Evolutionary conservation across 1,284 basidiomycete genomes (phyloP), one percentile per base, ranked within the genome.

Genomic region (Laetiporus sulphureus): DNA sequence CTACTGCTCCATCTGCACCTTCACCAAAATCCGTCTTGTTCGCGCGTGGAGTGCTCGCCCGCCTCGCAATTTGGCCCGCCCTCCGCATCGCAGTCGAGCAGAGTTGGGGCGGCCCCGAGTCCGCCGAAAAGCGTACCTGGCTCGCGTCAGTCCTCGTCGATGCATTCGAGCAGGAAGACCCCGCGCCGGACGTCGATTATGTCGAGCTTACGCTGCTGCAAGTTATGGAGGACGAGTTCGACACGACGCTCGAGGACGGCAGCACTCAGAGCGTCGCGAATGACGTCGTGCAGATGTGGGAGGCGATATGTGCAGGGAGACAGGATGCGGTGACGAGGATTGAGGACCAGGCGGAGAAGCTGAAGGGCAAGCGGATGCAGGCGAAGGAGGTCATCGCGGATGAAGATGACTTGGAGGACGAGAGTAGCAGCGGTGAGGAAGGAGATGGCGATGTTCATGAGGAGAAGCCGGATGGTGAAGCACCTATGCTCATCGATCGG

Each of bases 181-280:
- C 70, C 6, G 56, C 68, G 1, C 80, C 86, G 1, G 91, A 92
- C 54, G 72, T 71, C 16, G 68, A 78, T 53, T 88, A 91, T 53
- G 64, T 95, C 44, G 87, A 86, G 53, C 79, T 87, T 41, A 68
- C 85, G 51, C 69, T 95, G 12, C 67, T 85, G 3, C 86, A 89
- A 56, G 75, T 88, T 35, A 80, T 94, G 73, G 69, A 72, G 13
- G 89, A 94, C 55, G 91, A 93, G 56, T 95, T 91, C 55, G 88
- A 91, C 23, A 73, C 79, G 13, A 66, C 73, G 5, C 65, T 95
- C 31, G 90, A 94, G 54, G 91, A 95, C 57, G 88, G 76, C 16
- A 88, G 83, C 41, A 77, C 81, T 1, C 77, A 80, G 45, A 64
- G 59, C 5, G 78, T 95, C 31, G 83, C 88, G 5, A 64, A 61